phyloP scores from a whole-genome alignment of 805 yeast genomes.

The Lachancea dasiensis region DNA sequence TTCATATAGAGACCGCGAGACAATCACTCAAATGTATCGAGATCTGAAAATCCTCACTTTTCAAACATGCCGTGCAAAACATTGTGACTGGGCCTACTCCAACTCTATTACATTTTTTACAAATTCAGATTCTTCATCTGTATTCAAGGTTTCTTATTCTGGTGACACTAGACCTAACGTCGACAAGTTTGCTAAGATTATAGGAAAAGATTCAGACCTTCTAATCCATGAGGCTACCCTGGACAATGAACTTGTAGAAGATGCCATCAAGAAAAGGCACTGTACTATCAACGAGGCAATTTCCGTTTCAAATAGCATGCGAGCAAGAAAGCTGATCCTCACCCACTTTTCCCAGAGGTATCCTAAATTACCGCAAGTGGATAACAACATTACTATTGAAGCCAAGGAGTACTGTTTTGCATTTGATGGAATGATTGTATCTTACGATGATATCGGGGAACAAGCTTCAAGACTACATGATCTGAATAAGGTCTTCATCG shows the following conservation, averaged over 20 bases:
- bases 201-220: slow-evolving; percentile 64
- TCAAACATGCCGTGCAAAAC: slow-evolving; percentile 69
- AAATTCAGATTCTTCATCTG: slow-evolving; percentile 18
- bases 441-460: slow-evolving; percentile 39
- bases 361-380: slow-evolving; percentile 46
- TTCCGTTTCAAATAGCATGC: slow-evolving; percentile 61
- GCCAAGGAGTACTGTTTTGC: slow-evolving; percentile 44
- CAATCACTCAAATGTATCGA: slow-evolving; percentile 34
- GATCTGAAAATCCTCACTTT: slow-evolving; percentile 42
- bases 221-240: slow-evolving; percentile 92
- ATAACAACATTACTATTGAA: slow-evolving; percentile 24
- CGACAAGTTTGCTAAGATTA: slow-evolving; percentile 46
- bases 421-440: slow-evolving; percentile 59
- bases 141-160: slow-evolving; percentile 75
- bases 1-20: slow-evolving; percentile 22
- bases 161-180: slow-evolving; percentile 91
- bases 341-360: slow-evolving; percentile 95
- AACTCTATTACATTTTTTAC: slow-evolving; percentile 46
- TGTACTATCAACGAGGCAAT: slow-evolving; percentile 88
- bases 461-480: slow-evolving; percentile 27
- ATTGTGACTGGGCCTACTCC: slow-evolving; percentile 79
- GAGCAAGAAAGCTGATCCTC: slow-evolving; percentile 59
- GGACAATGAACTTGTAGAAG: slow-evolving; percentile 68
- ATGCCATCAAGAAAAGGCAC: slow-evolving; percentile 78
- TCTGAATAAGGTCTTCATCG: slow-evolving; percentile 29